These are phyloP conservation scores for Ramaria sp. DNA, from an alignment of 768 basidiomycete genomes.

Conservation along the genomic window DNA sequence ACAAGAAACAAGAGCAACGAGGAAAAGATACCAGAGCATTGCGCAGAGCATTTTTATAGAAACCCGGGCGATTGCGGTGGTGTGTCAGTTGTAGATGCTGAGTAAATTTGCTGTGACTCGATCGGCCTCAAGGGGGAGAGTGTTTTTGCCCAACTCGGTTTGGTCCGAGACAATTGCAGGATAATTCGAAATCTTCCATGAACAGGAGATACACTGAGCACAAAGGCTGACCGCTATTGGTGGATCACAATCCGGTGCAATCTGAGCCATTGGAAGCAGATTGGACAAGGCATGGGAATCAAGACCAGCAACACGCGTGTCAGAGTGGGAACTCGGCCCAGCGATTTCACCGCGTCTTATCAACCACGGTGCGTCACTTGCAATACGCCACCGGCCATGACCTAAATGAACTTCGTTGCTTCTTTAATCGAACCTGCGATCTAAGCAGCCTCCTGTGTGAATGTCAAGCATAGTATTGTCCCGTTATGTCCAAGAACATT, in stretches of 20 bases:
- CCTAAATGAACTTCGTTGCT: neutral
- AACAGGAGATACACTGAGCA: neutral
- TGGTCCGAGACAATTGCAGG: conserved; percentile 4
- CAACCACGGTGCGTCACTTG: neutral
- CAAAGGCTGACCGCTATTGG: neutral
- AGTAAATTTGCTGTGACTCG: neutral
- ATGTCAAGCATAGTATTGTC: neutral
- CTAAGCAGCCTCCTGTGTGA: neutral
- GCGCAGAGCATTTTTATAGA: neutral
- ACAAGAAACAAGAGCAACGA: neutral
- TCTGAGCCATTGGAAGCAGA: neutral
- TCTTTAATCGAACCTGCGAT: neutral
- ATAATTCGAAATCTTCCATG: neutral
- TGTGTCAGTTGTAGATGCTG: neutral
- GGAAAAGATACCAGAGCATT: neutral
- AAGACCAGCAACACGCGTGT: neutral
- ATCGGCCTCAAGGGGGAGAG: neutral
- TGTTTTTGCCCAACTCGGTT: neutral
- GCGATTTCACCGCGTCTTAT: neutral
- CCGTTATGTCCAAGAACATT: neutral
- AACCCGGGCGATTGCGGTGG: conserved; percentile 4
- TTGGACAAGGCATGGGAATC: neutral
- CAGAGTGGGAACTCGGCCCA: neutral
- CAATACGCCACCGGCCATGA: neutral
- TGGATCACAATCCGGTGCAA: neutral